Conservation (phyloP, 352 stramenopile species). For the Pythium vanterpoolii region DNA sequence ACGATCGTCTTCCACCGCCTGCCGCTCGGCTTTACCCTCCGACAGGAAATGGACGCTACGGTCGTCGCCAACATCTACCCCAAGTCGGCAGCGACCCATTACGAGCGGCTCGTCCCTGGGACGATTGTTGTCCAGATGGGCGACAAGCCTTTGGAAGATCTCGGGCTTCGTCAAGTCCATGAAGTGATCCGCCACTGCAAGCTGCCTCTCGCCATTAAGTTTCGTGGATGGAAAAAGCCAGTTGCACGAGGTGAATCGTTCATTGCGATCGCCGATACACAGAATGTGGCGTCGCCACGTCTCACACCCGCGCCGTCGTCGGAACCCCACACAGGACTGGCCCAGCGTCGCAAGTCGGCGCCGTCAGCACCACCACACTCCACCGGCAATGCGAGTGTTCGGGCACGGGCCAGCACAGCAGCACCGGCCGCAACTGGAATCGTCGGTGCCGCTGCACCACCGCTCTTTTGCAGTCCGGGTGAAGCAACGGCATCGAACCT, state of each 20-base stretch:
- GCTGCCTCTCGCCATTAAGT: slow-evolving; percentile 67
- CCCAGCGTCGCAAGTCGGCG: slow-evolving; percentile 20
- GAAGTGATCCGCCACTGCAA: slow-evolving; percentile 76
- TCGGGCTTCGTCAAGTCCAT: slow-evolving; percentile 81
- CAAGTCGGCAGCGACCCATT: slow-evolving; percentile 71
- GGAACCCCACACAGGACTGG: neutral
- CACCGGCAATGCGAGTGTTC: neutral
- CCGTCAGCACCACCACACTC: slow-evolving; percentile 1
- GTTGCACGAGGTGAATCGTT: slow-evolving; percentile 10
- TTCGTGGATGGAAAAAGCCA: slow-evolving; percentile 42
- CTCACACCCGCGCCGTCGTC: slow-evolving; percentile 1
- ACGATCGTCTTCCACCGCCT: slow-evolving; percentile 81
- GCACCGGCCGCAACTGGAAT: neutral
- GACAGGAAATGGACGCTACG: slow-evolving; percentile 66
- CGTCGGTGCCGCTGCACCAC: neutral
- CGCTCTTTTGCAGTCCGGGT: neutral
- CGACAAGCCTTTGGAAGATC: slow-evolving; percentile 43
- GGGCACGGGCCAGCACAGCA: slow-evolving; percentile 7
- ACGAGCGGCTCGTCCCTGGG: slow-evolving; percentile 62
- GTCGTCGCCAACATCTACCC: slow-evolving; percentile 86
- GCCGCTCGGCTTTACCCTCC: slow-evolving; percentile 83
- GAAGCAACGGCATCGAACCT: neutral
- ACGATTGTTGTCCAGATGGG: slow-evolving; percentile 75
- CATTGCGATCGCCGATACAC: neutral
- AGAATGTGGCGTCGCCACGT: neutral